Evolutionary conservation across 768 basidiomycete genomes (phyloP), one percentile per base, ranked within the genome.

Genomic region (Serendipita indica): DNA sequence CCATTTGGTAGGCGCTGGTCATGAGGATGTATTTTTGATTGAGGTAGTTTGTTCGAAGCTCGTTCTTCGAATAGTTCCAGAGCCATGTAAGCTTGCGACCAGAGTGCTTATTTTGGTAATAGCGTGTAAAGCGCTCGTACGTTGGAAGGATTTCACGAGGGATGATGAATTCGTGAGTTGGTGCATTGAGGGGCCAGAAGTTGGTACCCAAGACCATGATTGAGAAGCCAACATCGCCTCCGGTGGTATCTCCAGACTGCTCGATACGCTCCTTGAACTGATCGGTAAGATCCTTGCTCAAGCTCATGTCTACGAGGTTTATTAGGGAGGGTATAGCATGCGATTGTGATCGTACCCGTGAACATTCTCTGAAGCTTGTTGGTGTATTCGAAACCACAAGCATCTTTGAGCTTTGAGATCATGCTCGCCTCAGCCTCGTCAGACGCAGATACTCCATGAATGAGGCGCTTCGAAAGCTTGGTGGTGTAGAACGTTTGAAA

Each of bases 401-500:
- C 87, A 66, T 93, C 92, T 75, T 96, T 97, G 65, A 99, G 71
- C 71, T 96, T 97, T 54, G 89, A 86, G 64, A 97, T 96, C 94
- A 99, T 99, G 70, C 86, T 92, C 25, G 89, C 84, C 69, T 99
- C 94, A 54, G 85, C 86, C 70, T 99, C 94, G 65, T 97, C 93
- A 2, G 93, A 97, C 4, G 89, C 89, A 10, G 91, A 97, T 2
- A 87, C 82, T 12, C 82, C 81, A 64, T 89, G 83, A 64, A 99
- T 90, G 25, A 99, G 81, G 61, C 94, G 90, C 68, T 88, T 89
- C 33, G 89, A 89, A 22, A 98, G 72, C 69, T 89, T 93, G 62
- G 89, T 94, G 14, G 86, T 87, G 73, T 99, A 98, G 77, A 94
- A 98, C 16, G 87, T 87, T 68, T 94, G 92, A 82, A 97, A 99